Percentiles rank a stretch among this genome's conserved stretches.
These are phyloP conservation scores for Neurospora sp. DNA, from an alignment of 2,329 filamentous ascomycete genomes.

Conservation along the genomic window DNA sequence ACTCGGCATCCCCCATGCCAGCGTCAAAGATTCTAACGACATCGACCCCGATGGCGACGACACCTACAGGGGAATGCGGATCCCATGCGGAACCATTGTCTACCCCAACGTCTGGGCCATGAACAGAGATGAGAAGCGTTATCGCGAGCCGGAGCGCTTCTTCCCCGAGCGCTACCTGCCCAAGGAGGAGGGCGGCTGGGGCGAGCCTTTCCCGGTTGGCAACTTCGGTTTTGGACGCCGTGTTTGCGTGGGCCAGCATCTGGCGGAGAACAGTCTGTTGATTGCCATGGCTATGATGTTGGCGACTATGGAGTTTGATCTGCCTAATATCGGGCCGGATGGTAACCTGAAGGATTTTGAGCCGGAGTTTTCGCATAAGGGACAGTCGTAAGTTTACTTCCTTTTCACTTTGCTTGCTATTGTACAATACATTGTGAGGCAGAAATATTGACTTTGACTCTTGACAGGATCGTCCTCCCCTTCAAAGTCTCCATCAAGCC, in stretches of 20 bases:
- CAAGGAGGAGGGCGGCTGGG: constrained; percentile 15
- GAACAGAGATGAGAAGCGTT: constrained; percentile 23
- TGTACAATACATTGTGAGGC: too few relatives aligned
- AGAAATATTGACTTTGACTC: too few relatives aligned
- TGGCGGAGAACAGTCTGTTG: constrained; percentile 40
- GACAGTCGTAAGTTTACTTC: constrained; percentile 16
- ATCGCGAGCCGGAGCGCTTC: constrained; percentile 24
- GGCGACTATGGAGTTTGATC: constrained; percentile 20
- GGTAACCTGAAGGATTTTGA: constrained; percentile 15
- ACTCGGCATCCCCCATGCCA: constrained; percentile 29
- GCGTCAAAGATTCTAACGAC: constrained; percentile 11
- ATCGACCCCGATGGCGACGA: constrained; percentile 21
- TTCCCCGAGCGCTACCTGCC: constrained; percentile 22
- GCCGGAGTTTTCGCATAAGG: constrained; percentile 19
- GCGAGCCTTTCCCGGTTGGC: constrained; percentile 22
- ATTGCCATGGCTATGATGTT: constrained; percentile 25
- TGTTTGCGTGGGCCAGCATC: constrained; percentile 31
- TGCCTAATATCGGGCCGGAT: constrained; percentile 13
- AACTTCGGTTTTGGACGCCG: constrained; percentile 34
- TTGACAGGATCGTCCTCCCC: constrained; percentile 13
- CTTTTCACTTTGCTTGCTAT: too few relatives aligned
- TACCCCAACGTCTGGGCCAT: constrained; percentile 32
- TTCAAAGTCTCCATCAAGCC: constrained; percentile 10
- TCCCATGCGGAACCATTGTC: constrained; percentile 34
- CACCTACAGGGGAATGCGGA: constrained; percentile 31